Percentiles rank a stretch among this genome's conserved stretches.
Conservation (phyloP, 1,284 basidiomycete species). For the Retiboletus fuscus region DNA sequence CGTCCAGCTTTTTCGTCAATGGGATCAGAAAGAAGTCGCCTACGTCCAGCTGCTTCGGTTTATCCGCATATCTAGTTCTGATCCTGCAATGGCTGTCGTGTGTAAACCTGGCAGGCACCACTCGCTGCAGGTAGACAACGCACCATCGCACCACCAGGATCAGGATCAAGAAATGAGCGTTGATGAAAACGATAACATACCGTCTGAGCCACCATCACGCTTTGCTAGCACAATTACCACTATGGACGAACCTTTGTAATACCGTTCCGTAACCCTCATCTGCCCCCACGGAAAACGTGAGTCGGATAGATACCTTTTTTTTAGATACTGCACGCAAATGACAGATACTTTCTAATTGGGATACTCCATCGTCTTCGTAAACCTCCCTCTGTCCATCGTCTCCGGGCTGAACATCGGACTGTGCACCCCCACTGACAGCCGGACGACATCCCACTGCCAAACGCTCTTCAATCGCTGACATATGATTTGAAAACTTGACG, state of each 20-base stretch:
- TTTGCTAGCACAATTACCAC: too few species aligned
- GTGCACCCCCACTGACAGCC: constrained; percentile 29
- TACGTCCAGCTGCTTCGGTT: constrained; percentile 83
- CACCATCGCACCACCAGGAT: constrained; percentile 24
- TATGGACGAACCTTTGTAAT: too few species aligned
- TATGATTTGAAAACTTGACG: constrained; percentile 84
- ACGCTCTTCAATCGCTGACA: constrained; percentile 74
- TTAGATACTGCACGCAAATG: too few species aligned
- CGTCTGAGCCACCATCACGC: too few species aligned
- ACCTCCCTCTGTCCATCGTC: constrained; percentile 32
- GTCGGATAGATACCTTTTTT: too few species aligned
- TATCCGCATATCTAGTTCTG: too few species aligned
- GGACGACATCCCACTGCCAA: constrained; percentile 72
- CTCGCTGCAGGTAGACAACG: constrained; percentile 45
- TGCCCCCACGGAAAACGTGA: too few species aligned
- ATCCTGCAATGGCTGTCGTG: too few species aligned
- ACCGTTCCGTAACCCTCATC: too few species aligned
- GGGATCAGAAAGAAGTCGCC: constrained; percentile 81
- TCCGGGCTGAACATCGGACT: constrained; percentile 40
- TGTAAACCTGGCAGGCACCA: constrained; percentile 71
- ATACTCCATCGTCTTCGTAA: constrained; percentile 43
- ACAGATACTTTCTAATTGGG: too few species aligned
- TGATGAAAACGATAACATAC: too few species aligned
- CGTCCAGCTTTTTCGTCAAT: constrained; percentile 79
- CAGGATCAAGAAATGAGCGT: too few species aligned